Evolutionary conservation across 2,329 filamentous ascomycete genomes (phyloP).

Genomic region (Aureobasidium subglaciale): DNA sequence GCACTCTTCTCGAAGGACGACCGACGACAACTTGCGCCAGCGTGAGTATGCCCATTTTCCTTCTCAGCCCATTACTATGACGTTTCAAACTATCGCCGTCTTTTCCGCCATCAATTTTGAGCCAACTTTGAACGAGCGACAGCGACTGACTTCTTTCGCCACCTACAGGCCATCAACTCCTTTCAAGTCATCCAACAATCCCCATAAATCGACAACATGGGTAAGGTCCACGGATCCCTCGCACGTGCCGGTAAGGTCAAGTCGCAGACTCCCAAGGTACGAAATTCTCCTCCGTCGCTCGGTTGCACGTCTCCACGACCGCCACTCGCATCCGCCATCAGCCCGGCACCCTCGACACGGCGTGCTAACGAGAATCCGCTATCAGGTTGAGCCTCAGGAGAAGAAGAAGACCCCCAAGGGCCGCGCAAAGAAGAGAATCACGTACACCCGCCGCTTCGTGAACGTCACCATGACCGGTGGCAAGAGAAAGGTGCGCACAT

Average conservation of each 20-base stretch:
- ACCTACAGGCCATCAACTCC: constrained; percentile 12
- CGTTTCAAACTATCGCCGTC: neutral
- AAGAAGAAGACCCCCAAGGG: constrained; percentile 97
- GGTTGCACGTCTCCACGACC: constrained; percentile 20
- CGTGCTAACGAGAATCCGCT: constrained; percentile 22
- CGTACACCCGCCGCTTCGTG: constrained; percentile 95
- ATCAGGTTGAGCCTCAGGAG: constrained; percentile 79
- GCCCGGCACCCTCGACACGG: neutral
- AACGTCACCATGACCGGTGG: constrained; percentile 96
- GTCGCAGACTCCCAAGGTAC: constrained; percentile 88
- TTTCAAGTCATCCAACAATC: constrained; percentile 11
- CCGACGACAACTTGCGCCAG: constrained; percentile 14
- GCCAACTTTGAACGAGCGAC: constrained; percentile 1
- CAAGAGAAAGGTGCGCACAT: constrained; percentile 81
- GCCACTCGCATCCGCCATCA: constrained; percentile 21
- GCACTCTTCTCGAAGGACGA: constrained; percentile 8
- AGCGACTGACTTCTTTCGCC: constrained; percentile 16
- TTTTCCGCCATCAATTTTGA: constrained; percentile 1
- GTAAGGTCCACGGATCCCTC: constrained; percentile 90
- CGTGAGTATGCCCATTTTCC: constrained; percentile 11
- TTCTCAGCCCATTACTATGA: neutral
- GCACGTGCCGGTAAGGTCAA: constrained; percentile 97
- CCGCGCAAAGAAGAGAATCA: constrained; percentile 92
- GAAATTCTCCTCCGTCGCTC: constrained; percentile 28
- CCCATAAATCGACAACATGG: constrained; percentile 57